A percentile compares a stretch with the other conserved stretches of the same genome.
Evolutionary conservation across 179 eudicot genomes (phyloP).

Genomic region (Sideroxylon spinosum): DNA sequence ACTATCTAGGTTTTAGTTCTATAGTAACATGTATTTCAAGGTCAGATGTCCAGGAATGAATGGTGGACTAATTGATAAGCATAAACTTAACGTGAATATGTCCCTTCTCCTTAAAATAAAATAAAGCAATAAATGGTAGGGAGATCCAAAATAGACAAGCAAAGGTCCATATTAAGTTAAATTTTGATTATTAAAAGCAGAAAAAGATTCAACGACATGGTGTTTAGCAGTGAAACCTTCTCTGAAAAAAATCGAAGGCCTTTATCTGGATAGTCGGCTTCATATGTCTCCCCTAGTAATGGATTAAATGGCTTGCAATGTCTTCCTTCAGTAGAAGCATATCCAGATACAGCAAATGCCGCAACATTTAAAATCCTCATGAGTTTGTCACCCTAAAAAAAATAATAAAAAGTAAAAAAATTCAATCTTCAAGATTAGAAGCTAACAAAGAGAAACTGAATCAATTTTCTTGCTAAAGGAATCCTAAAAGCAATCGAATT

Average conservation of each 20-base stretch:
- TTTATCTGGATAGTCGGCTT: conserved; percentile 90
- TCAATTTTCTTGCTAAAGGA: too few relatives aligned
- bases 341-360: conserved; percentile 96
- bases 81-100: background rate
- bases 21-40: background rate
- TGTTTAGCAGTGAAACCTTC: conserved; percentile 50
- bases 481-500: background rate
- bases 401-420: too few relatives aligned
- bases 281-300: conserved; percentile 88
- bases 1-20: background rate
- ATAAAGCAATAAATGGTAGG: background rate
- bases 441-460: background rate
- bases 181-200: background rate
- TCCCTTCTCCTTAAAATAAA: background rate
- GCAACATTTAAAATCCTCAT: conserved; percentile 94
- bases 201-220: background rate
- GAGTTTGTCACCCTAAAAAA: conserved; percentile 72
- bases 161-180: background rate
- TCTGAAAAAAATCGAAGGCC: conserved; percentile 88
- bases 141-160: background rate
- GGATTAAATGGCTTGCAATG: conserved; percentile 96
- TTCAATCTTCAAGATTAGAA: conserved; percentile 17
- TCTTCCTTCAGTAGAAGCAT: conserved; percentile 95
- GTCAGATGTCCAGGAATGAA: background rate
- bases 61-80: background rate